A percentile compares a stretch with the other conserved stretches of the same genome.
These are phyloP conservation scores for Sabuloglossum arenarium DNA, from an alignment of 495 filamentous ascomycete species.

Conservation along the genomic window DNA sequence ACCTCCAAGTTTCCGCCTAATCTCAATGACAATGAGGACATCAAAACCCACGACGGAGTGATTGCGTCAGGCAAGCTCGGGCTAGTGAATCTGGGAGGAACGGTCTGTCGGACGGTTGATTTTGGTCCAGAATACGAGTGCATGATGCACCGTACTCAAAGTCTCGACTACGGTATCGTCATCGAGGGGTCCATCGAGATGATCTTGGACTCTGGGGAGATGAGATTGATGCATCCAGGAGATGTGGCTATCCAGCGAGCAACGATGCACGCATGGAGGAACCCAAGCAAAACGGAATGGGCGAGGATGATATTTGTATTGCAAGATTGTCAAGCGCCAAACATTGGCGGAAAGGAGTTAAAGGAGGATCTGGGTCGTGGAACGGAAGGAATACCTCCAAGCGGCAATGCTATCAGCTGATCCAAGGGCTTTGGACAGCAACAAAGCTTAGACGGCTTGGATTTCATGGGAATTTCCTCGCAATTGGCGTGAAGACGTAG, in stretches of 20 bases:
- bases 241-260: conserved; percentile 44
- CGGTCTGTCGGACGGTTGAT: conserved; percentile 38
- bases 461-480: no score
- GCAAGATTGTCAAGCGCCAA: not conserved
- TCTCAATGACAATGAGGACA: conserved; percentile 29
- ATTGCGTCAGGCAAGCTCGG: not conserved
- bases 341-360: not conserved
- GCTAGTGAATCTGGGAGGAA: conserved; percentile 18
- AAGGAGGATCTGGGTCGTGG: not conserved
- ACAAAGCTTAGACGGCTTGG: not conserved
- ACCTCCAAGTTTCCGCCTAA: conserved; percentile 36
- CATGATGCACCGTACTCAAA: conserved; percentile 51
- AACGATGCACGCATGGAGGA: conserved; percentile 49
- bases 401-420: not conserved
- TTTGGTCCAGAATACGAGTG: conserved; percentile 28
- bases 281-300: conserved; percentile 18
- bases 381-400: not conserved
- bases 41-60: conserved; percentile 18
- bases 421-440: not conserved
- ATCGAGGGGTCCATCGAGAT: conserved; percentile 52
- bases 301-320: not conserved
- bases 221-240: conserved; percentile 30
- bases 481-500: no score
- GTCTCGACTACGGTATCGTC: conserved; percentile 56
- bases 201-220: conserved; percentile 38